Evolutionary conservation across 192 early-diverging fungal genomes (phyloP), one percentile per base, ranked within the genome.

Genomic region (Coemansia sp.): DNA sequence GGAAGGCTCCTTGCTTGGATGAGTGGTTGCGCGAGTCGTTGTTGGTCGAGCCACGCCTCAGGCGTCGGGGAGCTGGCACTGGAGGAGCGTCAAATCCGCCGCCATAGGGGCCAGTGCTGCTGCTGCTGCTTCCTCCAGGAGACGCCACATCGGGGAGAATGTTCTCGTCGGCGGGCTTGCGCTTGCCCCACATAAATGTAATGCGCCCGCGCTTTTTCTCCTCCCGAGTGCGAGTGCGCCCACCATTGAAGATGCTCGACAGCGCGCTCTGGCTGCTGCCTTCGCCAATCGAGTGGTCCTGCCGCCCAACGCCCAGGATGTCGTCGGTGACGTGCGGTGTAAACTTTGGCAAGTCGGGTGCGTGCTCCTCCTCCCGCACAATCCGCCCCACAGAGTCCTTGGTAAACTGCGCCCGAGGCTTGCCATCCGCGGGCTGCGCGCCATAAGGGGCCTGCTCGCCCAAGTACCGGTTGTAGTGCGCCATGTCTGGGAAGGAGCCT

Each of bases 101-200:
- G 20, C 62, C 68, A 35, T 64, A 48, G 20, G 61, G 61, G 48
- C 39, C 64, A 47, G 42, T 50, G 52, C 41, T 36, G 43, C 42
- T 39, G 48, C 35, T 62, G 48, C 35, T 33, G 62, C 61, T 39
- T 33, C 47, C 42, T 6, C 41, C 64, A 10, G 67, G 48, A 34
- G 60, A 59, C 20, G 63, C 56, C 38, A 64, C 20, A 18, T 80
- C 77, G 34, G 77, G 73, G 23, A 68, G 41, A 18, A 66, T 42
- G 6, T 58, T 38, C 37, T 80, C 77, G 65, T 82, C 79, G 7
- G 67, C 37, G 13, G 73, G 64, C 56, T 69, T 69, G 48, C 74
- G 73, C 70, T 82, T 82, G 48, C 73, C 73, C 83, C 83, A 84
- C 75, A 81, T 84, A 23, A 84, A 80, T 47, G 77, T 84, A 59